Base-by-base conservation (phyloP, 2,329 filamentous ascomycete genomes). In the Thermoascus crustaceus region DNA sequence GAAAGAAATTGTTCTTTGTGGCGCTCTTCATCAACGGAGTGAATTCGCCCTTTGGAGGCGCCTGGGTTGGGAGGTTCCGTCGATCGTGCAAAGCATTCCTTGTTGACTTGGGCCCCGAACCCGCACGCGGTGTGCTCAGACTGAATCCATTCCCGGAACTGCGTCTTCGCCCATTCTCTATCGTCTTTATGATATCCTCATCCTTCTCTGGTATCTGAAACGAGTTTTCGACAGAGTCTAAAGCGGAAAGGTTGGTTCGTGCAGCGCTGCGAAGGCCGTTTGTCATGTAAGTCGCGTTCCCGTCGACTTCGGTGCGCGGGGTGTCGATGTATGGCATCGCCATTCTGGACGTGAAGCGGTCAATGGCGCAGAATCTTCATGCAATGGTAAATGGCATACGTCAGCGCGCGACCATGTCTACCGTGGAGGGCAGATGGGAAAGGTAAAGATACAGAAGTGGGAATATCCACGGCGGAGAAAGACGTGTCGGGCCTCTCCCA, bases 151-250 rank as follows among this genome's bases (percentile, higher is more conserved):
- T 71, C 42, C n/a, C n/a, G n/a, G 68, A 66, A 46, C 71, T 60
- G 46, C 65, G 71, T 45, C 54, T 51, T 38, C 65, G 61, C 10
- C 77, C 77, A 58, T 83, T 82, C 47, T 78, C 78, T 53, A 91
- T 72, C 44, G 84, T 78, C 43, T 81, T 78, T 31, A 93, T 67
- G 16, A 95, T 66, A 49, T 91, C 85, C 51, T 79, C 77, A 54
- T 80, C 77, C 60, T 85, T 88, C 18, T 72, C 75, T 16, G 83
- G 88, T 19, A 85, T 87, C 38, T 80, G 77, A 49, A 95, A 94
- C 1, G 89, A 91, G 38, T 85, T 79, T 56, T 93, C 86, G 51
- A 87, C 81, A 34, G 86, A 93, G 58, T 93, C 86, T 54, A 93
- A 78, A 13, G 57, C 57, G 17, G 62, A 64, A 11, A 66, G 45